Evolutionary conservation across 495 filamentous ascomycete species (phyloP).

Genomic region (Friedmanniomyces endolithicus): DNA sequence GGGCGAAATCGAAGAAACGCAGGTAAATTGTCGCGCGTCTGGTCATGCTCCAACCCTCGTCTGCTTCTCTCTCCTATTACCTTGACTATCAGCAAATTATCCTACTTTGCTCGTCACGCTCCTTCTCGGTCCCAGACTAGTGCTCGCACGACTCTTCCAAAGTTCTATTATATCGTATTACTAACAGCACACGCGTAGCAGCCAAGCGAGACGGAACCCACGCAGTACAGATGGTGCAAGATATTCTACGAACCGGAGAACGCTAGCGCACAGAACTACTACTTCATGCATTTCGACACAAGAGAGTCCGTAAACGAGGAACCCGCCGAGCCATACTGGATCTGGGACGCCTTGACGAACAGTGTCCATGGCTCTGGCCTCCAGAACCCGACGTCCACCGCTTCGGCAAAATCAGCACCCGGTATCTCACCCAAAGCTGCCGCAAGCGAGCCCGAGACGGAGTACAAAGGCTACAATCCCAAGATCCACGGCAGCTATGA

Average conservation of each 20-base stretch:
- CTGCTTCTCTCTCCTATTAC: no score
- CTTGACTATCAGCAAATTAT: no score
- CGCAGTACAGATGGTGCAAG: constrained; percentile 17
- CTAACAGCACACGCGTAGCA: neutral
- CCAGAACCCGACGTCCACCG: neutral
- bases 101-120: no score
- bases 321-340: constrained; percentile 18
- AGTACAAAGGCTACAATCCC: constrained; percentile 65
- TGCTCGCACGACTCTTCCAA: neutral
- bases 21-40: no score
- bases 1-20: no score
- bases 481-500: constrained; percentile 95
- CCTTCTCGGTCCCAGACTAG: neutral
- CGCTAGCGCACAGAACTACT: constrained; percentile 5
- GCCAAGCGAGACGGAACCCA: neutral
- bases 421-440: neutral
- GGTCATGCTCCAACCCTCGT: no score
- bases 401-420: neutral
- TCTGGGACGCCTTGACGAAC: constrained; percentile 16
- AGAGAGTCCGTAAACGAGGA: constrained; percentile 10
- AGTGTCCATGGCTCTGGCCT: constrained; percentile 10
- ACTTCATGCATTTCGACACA: constrained; percentile 17
- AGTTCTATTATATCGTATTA: neutral
- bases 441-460: neutral
- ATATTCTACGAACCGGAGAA: constrained; percentile 8